Evolutionary conservation across 768 basidiomycete genomes (phyloP).

Genomic region (Termitomyces sp.): DNA sequence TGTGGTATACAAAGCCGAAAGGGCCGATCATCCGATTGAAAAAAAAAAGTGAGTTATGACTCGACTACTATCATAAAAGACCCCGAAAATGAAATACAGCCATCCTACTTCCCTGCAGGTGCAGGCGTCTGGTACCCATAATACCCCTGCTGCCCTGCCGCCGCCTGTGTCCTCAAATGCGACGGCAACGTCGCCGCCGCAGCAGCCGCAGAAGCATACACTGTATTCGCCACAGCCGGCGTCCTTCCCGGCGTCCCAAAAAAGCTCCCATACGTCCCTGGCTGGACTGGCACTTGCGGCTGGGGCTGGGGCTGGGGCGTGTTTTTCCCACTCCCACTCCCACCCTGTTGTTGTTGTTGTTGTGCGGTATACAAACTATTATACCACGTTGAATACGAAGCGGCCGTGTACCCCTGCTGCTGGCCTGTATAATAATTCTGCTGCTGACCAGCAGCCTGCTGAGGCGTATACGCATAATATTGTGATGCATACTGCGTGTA

Average conservation of each 20-base stretch:
- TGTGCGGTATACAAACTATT: constrained; percentile 28
- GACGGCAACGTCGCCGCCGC: constrained; percentile 31
- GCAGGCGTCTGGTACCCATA: constrained; percentile 23
- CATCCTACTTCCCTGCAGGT: no score
- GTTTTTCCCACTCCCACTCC: constrained; percentile 32
- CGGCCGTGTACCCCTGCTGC: constrained; percentile 33
- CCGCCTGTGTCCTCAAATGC: constrained; percentile 26
- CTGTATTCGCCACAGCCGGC: constrained; percentile 29
- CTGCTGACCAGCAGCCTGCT: constrained; percentile 21
- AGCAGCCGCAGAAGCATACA: constrained; percentile 15
- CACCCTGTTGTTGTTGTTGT: constrained; percentile 5
- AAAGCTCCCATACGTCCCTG: constrained; percentile 26
- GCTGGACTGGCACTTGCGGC: no score
- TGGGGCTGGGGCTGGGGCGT: constrained; percentile 38
- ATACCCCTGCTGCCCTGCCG: constrained; percentile 23
- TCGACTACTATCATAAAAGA: no score
- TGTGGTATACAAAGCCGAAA: no score
- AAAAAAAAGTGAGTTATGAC: no score
- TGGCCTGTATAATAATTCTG: constrained; percentile 36
- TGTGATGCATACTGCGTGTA: constrained; percentile 33
- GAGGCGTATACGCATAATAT: constrained; percentile 20
- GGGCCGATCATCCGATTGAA: no score
- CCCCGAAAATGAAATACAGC: no score
- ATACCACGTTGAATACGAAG: constrained; percentile 34
- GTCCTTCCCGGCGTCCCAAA: constrained; percentile 20